These are phyloP conservation scores for Globisporangium radiosum DNA, from an alignment of 352 stramenopile genomes.

Conservation along the genomic window DNA sequence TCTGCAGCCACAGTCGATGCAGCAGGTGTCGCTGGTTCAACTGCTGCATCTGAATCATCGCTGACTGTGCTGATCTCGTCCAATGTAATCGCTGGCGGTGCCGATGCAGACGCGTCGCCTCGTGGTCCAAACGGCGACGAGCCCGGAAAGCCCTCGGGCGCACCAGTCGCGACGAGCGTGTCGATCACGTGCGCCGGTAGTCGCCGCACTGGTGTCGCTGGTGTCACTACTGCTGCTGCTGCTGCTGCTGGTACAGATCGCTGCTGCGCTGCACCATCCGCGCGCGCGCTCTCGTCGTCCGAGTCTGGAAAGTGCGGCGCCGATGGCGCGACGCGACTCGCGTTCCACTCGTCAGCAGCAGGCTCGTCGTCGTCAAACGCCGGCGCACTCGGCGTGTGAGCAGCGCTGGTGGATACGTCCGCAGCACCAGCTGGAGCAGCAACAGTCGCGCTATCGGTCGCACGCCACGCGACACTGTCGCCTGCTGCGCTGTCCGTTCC, in stretches of 20 bases:
- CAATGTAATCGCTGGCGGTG: conserved; percentile 10
- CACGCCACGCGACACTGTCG: too few species aligned
- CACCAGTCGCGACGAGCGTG: conserved; percentile 5
- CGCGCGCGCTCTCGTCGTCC: conserved; percentile 20
- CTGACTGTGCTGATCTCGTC: background rate
- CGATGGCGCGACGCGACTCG: conserved; percentile 20
- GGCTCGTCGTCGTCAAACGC: conserved; percentile 8
- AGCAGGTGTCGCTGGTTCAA: background rate
- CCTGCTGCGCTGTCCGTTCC: background rate
- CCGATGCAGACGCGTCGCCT: conserved; percentile 5
- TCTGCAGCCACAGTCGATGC: background rate
- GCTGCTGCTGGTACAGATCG: background rate
- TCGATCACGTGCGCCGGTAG: background rate
- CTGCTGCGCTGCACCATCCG: too few species aligned
- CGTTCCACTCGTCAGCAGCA: background rate
- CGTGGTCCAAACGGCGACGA: conserved; percentile 11
- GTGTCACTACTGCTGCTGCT: background rate
- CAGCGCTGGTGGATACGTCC: too few species aligned
- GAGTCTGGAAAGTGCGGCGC: conserved; percentile 37
- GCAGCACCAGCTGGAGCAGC: too few species aligned
- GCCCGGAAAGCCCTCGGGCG: conserved; percentile 10
- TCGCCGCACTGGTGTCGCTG: background rate
- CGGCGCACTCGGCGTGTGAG: conserved; percentile 9
- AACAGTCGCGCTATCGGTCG: too few species aligned
- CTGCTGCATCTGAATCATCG: too few species aligned